These are phyloP conservation scores for Beta macrorhiza DNA, from an alignment of 179 eudicot species.

Conservation along the genomic window DNA sequence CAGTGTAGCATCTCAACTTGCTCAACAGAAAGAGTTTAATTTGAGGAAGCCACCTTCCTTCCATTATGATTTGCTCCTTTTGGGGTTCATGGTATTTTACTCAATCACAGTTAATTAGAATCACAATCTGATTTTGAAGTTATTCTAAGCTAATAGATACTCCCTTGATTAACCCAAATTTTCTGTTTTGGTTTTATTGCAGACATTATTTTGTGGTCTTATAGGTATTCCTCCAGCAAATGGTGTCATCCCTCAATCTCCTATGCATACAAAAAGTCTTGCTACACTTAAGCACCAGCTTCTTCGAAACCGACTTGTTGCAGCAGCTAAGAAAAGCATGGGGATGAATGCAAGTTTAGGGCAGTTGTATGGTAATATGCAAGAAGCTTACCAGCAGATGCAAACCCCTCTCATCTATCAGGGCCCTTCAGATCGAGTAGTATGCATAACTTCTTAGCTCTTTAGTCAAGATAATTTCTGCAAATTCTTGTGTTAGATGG, in stretches of 20 bases:
- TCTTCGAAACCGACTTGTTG: constrained; percentile 75
- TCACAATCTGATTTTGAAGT: not conserved
- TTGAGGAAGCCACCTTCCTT: constrained; percentile 78
- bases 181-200: not conserved
- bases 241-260: constrained; percentile 95
- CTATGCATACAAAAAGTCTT: constrained; percentile 96
- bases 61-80: constrained; percentile 82
- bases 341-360: constrained; percentile 69
- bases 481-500: too few relatives aligned
- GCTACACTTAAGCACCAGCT: constrained; percentile 97
- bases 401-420: constrained; percentile 92
- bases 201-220: constrained; percentile 77
- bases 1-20: constrained; percentile 94
- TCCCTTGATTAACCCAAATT: not conserved
- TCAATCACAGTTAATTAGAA: not conserved
- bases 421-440: constrained; percentile 66
- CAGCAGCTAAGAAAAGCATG: constrained; percentile 69
- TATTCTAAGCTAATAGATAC: not conserved
- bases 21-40: constrained; percentile 94
- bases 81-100: constrained; percentile 61
- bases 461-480: not conserved
- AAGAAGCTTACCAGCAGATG: constrained; percentile 88
- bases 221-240: constrained; percentile 89
- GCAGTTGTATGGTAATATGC: constrained; percentile 81
- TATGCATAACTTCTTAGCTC: constrained; percentile 41